Evolutionary conservation across 345 rosid species (phyloP), one percentile per base, ranked within the genome.

Genomic region (Hibiscus trionum): DNA sequence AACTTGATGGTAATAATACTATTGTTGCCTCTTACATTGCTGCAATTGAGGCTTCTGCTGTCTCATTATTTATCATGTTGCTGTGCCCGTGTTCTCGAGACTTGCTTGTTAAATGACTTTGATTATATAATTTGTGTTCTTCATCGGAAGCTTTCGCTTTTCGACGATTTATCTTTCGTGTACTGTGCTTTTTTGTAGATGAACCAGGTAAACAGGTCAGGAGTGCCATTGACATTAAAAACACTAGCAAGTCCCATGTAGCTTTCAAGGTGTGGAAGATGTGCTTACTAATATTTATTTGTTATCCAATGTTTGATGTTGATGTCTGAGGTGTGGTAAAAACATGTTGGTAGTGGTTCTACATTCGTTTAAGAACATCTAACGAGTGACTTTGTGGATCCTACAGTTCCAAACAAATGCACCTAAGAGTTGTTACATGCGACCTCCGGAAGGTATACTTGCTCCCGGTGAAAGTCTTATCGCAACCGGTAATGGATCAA

Each of bases 381-480:
- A 44, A 64, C 15, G 53, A 9, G 29, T 52, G 10, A 37, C 6
- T 31, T 70, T 57, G 59, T 50, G 26, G 59, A 27, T 76, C 57
- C 62, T 75, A 33, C 66, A 90, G 96, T 90, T 90, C 80, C 96
- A 90, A 84, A 90, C 96, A 10, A 90, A 92, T 70, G 90, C 85
- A 31, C 94, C 94, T 17, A 89, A 89, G 80, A 89, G 91, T 74
- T 87, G 91, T 73, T 88, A 83, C 78, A 90, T 90, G 96, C 88
- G 96, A 29, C 92, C 92, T 57, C 90, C 96, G 0, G 96, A 92
- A 47, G 87, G 84, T 29, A 81, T 86, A 39, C 96, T 90, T 52
- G 80, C 88, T 74, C 90, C 96, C 2, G 88, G 92, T 49, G 92
- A 90, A 82, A 84, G 81, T 77, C 68, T 90, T 67, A 80, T 85